phyloP scores from a whole-genome alignment of 148 eudicot genomes.

The Diospyros kaki region DNA sequence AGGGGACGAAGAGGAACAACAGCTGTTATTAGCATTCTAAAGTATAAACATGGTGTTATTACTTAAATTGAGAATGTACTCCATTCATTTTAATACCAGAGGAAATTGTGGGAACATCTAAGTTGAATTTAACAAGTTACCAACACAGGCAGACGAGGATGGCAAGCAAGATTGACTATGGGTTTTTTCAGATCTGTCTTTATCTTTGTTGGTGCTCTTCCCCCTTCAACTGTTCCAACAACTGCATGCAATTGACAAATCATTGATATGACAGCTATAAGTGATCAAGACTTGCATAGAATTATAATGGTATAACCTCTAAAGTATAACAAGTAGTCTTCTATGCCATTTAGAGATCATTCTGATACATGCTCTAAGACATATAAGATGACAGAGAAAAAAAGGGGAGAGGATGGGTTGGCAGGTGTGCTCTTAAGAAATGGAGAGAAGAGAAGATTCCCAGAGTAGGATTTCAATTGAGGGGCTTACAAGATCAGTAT shows the following conservation, averaged over 20 bases:
- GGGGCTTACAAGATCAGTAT: not conserved
- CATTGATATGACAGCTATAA: slow-evolving; percentile 5
- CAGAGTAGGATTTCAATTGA: not conserved
- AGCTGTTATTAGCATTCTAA: slow-evolving; percentile 1
- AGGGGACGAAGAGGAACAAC: not conserved
- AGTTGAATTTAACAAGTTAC: slow-evolving; percentile 34
- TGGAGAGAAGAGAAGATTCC: not conserved
- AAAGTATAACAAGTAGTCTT: not conserved
- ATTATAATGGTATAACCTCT: not conserved
- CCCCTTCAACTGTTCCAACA: slow-evolving; percentile 99
- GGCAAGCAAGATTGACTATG: slow-evolving; percentile 95
- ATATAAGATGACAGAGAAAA: too few relatives aligned
- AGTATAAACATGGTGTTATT: not conserved
- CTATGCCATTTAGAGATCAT: not conserved
- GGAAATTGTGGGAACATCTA: not conserved
- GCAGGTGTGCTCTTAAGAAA: not conserved
- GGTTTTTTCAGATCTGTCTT: slow-evolving; percentile 98
- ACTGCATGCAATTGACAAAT: slow-evolving; percentile 40
- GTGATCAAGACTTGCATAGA: slow-evolving; percentile 1
- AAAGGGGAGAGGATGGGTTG: not conserved
- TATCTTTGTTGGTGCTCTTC: slow-evolving; percentile 93
- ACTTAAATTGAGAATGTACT: not conserved
- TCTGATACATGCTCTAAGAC: not conserved
- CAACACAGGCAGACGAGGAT: slow-evolving; percentile 93
- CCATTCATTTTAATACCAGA: not conserved